Percentiles rank a stretch among this genome's conserved stretches.
Conservation (phyloP, 169 alveolate species). For the Plasmodium malariae region DNA sequence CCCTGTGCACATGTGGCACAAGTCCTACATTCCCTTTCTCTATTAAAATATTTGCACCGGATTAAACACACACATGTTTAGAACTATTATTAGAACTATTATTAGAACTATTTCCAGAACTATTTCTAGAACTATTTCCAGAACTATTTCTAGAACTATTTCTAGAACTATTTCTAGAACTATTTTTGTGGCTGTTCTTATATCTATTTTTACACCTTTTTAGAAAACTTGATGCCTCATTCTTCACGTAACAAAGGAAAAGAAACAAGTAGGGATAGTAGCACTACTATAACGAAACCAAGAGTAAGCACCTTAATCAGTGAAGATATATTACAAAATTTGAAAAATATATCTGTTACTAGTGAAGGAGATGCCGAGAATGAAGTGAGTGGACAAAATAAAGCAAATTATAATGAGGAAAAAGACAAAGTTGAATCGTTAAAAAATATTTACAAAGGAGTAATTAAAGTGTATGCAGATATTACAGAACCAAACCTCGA, state of each 20-base stretch:
- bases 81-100: no score
- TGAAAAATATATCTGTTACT: not conserved
- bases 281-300: not conserved
- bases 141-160: no score
- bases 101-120: no score
- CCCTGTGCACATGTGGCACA: no score
- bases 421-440: constrained; percentile 15
- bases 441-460: constrained; percentile 80
- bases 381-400: not conserved
- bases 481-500: constrained; percentile 89
- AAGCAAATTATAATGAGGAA: not conserved
- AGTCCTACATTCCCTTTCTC: no score
- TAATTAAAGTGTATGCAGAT: constrained; percentile 87
- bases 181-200: not conserved
- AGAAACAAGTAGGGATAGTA: no score
- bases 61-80: no score
- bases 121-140: no score
- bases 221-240: not conserved
- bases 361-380: not conserved
- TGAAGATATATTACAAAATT: not conserved
- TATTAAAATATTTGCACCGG: no score
- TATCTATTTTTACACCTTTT: not conserved
- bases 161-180: not conserved
- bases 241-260: not conserved
- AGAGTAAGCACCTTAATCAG: not conserved